Evolutionary conservation across 164 flowering plant species (phyloP), one percentile per base, ranked within the genome.

Genomic region (Houttuynia cordata): DNA sequence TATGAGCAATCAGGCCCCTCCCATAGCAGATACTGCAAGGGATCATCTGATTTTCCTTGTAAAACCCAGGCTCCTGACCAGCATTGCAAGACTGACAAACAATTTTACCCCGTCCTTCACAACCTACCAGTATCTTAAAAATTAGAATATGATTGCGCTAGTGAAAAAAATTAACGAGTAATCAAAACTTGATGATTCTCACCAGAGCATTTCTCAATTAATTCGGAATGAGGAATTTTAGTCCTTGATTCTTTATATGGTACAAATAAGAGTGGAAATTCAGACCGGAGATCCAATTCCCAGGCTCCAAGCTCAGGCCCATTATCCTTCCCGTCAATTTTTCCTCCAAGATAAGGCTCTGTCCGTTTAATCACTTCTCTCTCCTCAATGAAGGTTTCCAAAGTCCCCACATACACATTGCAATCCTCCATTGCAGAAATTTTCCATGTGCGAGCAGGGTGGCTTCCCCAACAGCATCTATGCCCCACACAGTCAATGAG

Each of bases 401-500:
- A 74, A 24, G 93, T 93, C 64, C 99, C 99, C 40, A 90, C 86
- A 82, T 93, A 93, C 40, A 93, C 99, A 73, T 93, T 93, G 83
- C 99, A 93, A 75, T 93, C 96, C 61, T 93, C 97, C 42, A 93
- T 81, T n/a, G 86, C 78, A 62, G 71, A 82, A 68, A 93, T 81
- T 70, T 80, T 80, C 99, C 97, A 93, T 8, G 85, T 85, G 57
- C 97, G 86, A 76, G 99, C 99, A 22, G 97, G 99, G 71, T 89
- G 91, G 73, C 97, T 90, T 74, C 97, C 99, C 99, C 99, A 93
- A 68, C 99, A 90, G 72, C 94, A 90, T 50, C 91, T 90, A 66
- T 93, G 99, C 42, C 97, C 97, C 56, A 93, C 91, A 74, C 85
- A 88, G 74, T 90, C 99, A 51, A 90, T 81, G 49, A 93, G 92